These are phyloP conservation scores for Madurella mycetomatis DNA, from an alignment of 2,329 filamentous ascomycete species.

Conservation along the genomic window DNA sequence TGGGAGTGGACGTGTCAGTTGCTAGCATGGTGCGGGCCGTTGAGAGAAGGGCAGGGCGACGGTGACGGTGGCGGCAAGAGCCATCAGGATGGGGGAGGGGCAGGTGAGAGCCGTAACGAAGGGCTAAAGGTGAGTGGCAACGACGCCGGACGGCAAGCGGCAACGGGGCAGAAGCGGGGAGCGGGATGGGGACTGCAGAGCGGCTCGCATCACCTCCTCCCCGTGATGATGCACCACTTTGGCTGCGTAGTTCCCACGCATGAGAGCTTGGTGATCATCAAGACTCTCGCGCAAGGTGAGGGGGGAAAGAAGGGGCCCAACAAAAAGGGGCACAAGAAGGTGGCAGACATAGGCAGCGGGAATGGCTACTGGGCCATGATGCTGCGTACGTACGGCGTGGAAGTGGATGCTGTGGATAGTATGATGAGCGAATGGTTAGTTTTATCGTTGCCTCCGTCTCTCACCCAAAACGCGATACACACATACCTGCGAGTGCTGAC, in stretches of 20 bases:
- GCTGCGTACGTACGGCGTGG: slow-evolving; percentile 55
- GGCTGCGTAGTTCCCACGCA: slow-evolving; percentile 67
- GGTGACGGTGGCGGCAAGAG: not conserved
- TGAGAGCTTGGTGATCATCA: slow-evolving; percentile 59
- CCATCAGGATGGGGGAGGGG: not conserved
- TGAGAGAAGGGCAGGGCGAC: slow-evolving; percentile 34
- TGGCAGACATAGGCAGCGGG: slow-evolving; percentile 45
- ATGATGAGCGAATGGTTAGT: slow-evolving; percentile 52
- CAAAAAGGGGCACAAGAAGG: not conserved
- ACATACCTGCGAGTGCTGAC: not conserved
- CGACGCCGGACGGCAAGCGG: no score
- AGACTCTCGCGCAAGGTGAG: slow-evolving; percentile 40
- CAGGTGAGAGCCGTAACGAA: not conserved
- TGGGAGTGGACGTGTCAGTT: slow-evolving; percentile 61
- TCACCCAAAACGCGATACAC: not conserved
- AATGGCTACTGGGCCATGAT: slow-evolving; percentile 74
- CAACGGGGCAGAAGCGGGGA: not conserved
- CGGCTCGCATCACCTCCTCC: slow-evolving; percentile 58
- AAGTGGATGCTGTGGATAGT: slow-evolving; percentile 61
- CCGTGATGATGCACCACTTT: slow-evolving; percentile 74
- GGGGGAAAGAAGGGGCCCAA: not conserved
- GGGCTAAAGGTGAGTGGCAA: no score
- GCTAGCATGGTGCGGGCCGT: slow-evolving; percentile 62
- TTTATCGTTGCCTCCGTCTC: no score
- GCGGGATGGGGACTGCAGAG: no score